Base-by-base conservation (phyloP, 768 basidiomycete genomes). In the Tylopilus rubrobrunneus region DNA sequence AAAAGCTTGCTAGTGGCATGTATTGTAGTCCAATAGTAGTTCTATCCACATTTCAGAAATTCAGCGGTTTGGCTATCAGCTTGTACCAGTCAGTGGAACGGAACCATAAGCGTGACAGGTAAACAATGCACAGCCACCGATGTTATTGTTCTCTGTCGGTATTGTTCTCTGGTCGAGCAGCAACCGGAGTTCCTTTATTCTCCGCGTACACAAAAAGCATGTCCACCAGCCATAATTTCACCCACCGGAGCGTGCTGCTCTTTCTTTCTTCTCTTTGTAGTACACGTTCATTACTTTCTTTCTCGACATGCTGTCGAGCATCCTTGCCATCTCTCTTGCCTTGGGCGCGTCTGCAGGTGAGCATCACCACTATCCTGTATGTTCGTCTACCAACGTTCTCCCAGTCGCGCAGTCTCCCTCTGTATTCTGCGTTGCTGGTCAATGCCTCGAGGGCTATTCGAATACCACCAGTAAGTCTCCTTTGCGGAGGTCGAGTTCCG, bases 351-450 rank as follows among this genome's bases (percentile, higher is more conserved):
- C 71, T 57, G 70, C 65, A 48, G 75, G 76, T 76, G 57, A 67
- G 74, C 41, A 33, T 7, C 10, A 15, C 50, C 45, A 28, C 19
- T 2, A 5, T 45, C 7, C 29, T 23, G 4, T 15, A 21, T 31
- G 53, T 44, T 8, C 15, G 23, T 29, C 28, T 17, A 33, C 51
- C 61, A 4, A 62, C 41, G 29, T 11, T 28, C 4, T 36, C 34
- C 50, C 29, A 83, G 81, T 75, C 66, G 84, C 85, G 55, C 82
- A 85, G 68, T 76, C 78, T 60, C 68, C 74, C 55, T 70, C 84
- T 63, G 83, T 91, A 52, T 76, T 92, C 56, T 92, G 89, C 77
- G 75, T 89, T 87, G 86, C 89, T 67, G 89, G 89, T 61, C 89
- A 92, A 86, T 92, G 90, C 76, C 72, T 92, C 52, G 79, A 90